Conservation (phyloP, 2,329 filamentous ascomycete genomes). For the Penicillium sp. region DNA sequence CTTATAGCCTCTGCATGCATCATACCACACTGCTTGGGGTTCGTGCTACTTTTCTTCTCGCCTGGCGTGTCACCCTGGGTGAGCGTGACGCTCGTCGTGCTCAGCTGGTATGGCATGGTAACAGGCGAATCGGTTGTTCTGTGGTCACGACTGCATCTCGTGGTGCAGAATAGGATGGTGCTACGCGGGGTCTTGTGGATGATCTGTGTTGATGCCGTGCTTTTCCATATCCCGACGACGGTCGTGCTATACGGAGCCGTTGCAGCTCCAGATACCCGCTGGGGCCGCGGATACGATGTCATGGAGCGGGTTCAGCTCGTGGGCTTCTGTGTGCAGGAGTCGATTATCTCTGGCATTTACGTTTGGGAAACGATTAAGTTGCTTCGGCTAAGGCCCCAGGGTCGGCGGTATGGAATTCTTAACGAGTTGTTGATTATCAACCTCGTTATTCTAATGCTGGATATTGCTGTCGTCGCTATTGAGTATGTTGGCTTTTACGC, state of each 20-base stretch:
- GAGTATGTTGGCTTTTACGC: slow-evolving; percentile 42
- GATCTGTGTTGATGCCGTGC: slow-evolving; percentile 45
- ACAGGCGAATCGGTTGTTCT: slow-evolving; percentile 49
- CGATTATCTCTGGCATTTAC: slow-evolving; percentile 52
- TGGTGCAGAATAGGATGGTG: slow-evolving; percentile 37
- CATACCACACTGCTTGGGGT: slow-evolving; percentile 43
- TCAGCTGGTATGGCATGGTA: slow-evolving; percentile 46
- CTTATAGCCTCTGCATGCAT: slow-evolving; percentile 44
- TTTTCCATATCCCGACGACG: slow-evolving; percentile 42
- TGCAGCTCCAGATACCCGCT: slow-evolving; percentile 12
- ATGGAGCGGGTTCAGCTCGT: slow-evolving; percentile 55
- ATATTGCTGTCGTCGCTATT: slow-evolving; percentile 44
- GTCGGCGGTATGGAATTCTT: slow-evolving; percentile 22
- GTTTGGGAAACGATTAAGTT: slow-evolving; percentile 49
- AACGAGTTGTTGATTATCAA: slow-evolving; percentile 54
- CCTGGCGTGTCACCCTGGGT: slow-evolving; percentile 33
- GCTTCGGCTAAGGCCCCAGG: slow-evolving; percentile 21
- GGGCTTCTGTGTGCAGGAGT: slow-evolving; percentile 54
- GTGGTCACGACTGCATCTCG: slow-evolving; percentile 48
- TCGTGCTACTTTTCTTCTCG: slow-evolving; percentile 44
- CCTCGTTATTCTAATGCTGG: slow-evolving; percentile 47
- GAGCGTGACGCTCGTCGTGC: slow-evolving; percentile 37
- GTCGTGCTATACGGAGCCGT: slow-evolving; percentile 42
- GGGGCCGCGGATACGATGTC: slow-evolving; percentile 36
- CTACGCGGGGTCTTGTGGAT: slow-evolving; percentile 42